Base-by-base conservation (phyloP, 2,329 filamentous ascomycete genomes). In the Monosporascus sp. region DNA sequence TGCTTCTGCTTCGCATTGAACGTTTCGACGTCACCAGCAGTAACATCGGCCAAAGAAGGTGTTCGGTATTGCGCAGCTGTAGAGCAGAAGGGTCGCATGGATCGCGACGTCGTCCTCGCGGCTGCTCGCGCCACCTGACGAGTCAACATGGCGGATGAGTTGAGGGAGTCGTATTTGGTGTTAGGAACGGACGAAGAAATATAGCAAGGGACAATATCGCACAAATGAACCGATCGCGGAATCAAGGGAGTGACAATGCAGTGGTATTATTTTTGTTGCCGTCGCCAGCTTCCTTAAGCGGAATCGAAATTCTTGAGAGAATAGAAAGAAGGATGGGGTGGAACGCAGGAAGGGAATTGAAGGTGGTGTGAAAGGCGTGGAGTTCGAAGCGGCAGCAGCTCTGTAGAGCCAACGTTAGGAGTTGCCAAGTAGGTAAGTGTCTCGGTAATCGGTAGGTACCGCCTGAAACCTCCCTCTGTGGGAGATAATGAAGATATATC, bases 1-100 rank as follows among this genome's bases (percentile, higher is more conserved):
- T 85, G 80, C 72, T 86, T 87, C 76, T 96, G 92, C 72, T 88
- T 90, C 65, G 80, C 75, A 69, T 89, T 90, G 80, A 97, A 99
- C 52, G 80, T 77, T 50, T 85, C 78, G 59, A 89, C 85, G 57
- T 83, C 83, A 57, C 88, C 78, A 48, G 86, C 82, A 46, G 87
- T 76, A 64, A 99, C 84, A 72, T 99, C 92, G 69, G 89, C 87
- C 60, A 99, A 82, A 38, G 88, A 84, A n/a, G 94, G 94, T 20
- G 84, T 75, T 54, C 76, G 78, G 57, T 71, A 69, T 53, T 69
- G 65, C 58, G 65, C 59, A 53, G 77, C 69, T 54, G 83, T 81
- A 53, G 80, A 79, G 67, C 77, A 77, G 66, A 89, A 80, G 61
- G 82, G 73, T 62, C 84, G 79, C 57, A 78, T 66, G 61, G 74